Percentiles rank a stretch among this genome's conserved stretches.
These are phyloP conservation scores for Botrytis paeoniae DNA, from an alignment of 2,329 filamentous ascomycete genomes.

Conservation along the genomic window DNA sequence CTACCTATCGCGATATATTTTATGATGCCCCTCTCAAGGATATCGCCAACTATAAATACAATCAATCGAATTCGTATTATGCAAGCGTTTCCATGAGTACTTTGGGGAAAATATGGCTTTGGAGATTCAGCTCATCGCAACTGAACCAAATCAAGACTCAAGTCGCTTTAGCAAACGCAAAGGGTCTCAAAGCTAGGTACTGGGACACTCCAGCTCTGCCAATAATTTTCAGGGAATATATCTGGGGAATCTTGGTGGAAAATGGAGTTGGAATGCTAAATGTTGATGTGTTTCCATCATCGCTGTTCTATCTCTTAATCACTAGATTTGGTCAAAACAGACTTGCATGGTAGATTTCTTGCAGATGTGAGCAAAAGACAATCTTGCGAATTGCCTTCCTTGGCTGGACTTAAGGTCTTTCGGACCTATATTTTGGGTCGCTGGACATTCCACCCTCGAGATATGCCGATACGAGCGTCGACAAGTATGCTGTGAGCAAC, in stretches of 20 bases:
- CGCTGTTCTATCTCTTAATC: constrained; percentile 4
- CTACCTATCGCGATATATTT: constrained; percentile 46
- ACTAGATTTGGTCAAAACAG: constrained; percentile 6
- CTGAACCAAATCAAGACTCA: constrained; percentile 28
- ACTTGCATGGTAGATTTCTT: not conserved
- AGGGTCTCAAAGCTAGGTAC: constrained; percentile 42
- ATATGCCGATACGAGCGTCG: not conserved
- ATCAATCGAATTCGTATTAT: constrained; percentile 35
- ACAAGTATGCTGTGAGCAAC: not conserved
- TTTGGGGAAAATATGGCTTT: constrained; percentile 14
- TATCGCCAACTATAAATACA: constrained; percentile 24
- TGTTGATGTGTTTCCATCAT: constrained; percentile 38
- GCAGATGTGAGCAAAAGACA: not conserved
- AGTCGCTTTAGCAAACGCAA: constrained; percentile 36
- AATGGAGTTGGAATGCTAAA: constrained; percentile 44
- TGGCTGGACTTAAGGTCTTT: not conserved
- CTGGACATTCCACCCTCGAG: not conserved
- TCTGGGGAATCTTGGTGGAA: constrained; percentile 42
- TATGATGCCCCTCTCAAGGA: constrained; percentile 46
- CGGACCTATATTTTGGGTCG: not conserved
- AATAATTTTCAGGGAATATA: constrained; percentile 38
- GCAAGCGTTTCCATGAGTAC: constrained; percentile 29
- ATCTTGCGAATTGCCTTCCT: not conserved
- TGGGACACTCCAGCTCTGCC: constrained; percentile 46
- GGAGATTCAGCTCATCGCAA: constrained; percentile 26